Base-by-base conservation (phyloP, 1,139 yeast species). In the Candida gigantensis region DNA sequence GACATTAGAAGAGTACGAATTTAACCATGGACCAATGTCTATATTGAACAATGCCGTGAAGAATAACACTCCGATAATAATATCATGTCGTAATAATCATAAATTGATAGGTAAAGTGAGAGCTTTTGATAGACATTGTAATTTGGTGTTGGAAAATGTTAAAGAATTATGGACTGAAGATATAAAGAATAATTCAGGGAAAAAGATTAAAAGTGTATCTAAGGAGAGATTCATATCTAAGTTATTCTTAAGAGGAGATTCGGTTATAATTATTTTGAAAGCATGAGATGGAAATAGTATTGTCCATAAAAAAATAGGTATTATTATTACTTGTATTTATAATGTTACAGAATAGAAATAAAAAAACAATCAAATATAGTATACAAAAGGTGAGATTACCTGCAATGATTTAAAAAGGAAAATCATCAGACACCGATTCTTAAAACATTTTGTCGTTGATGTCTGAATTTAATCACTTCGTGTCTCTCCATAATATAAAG, bases 71-170 rank as follows among this genome's bases (percentile, higher is more conserved):
- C 89, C 90, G 18, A 87, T 94, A 4, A 78, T 92, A 40, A 86
- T 92, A 49, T 87, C 96, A 18, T 79, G 96, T 46, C 77, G 99
- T 53, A 92, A 92, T 58, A 90, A 90, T 60, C 96, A 89, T 55
- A 92, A 92, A 60, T 72, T 92, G 31, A 75, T 92, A 19, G 97
- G 92, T 2, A 79, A 86, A 48, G 94, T 92, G 34, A 85, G 86
- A 55, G 97, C 97, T 0, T 94, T 89, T 58, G 99, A 92, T 58
- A 81, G 97, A 53, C 99, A 92, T 60, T 84, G 96, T 45, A 92
- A 92, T 58, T 79, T 92, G 84, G 83, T 92, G 6, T 66, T 92
- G 47, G 97, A 88, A 53, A 88, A 89, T 52, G 97, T 92, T 28
- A 88, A 86, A 57, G 98, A 92, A 56, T 67, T 88, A 51, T 88